A percentile compares a stretch with the other conserved stretches of the same genome.
Evolutionary conservation across 352 stramenopile genomes (phyloP).

Genomic region (Pythium pyrilobum): DNA sequence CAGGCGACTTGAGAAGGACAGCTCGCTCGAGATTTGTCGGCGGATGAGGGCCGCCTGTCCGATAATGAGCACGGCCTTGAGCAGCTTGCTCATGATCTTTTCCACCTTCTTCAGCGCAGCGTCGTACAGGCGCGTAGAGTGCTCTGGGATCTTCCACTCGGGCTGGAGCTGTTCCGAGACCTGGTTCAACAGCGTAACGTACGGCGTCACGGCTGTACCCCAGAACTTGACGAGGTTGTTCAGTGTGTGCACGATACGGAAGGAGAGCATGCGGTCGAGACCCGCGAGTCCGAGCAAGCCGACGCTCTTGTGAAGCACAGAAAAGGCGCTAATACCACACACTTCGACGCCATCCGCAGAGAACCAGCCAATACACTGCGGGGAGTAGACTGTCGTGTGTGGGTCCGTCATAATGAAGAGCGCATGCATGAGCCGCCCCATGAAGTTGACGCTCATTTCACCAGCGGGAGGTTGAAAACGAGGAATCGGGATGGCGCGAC

Average conservation of each 20-base stretch:
- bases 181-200: constrained; percentile 87
- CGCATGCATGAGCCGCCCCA: constrained; percentile 89
- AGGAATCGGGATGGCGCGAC: constrained; percentile 89
- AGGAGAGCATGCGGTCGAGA: constrained; percentile 91
- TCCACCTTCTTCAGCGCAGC: constrained; percentile 90
- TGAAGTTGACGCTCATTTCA: constrained; percentile 90
- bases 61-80: constrained; percentile 91
- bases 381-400: constrained; percentile 88
- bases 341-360: constrained; percentile 78
- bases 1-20: constrained; percentile 86
- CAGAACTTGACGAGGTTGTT: constrained; percentile 95
- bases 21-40: constrained; percentile 88
- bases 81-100: constrained; percentile 92
- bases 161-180: constrained; percentile 77
- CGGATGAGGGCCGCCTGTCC: constrained; percentile 93
- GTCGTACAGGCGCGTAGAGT: constrained; percentile 85
- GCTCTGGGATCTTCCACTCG: constrained; percentile 86
- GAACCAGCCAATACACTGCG: constrained; percentile 93
- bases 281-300: constrained; percentile 88
- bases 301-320: constrained; percentile 87
- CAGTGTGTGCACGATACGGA: constrained; percentile 90
- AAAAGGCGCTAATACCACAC: constrained; percentile 87
- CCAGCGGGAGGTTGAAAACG: constrained; percentile 81
- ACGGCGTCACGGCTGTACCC: constrained; percentile 82
- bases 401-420: constrained; percentile 92